A percentile compares a stretch with the other conserved stretches of the same genome.
phyloP scores from a whole-genome alignment of 2,329 filamentous ascomycete genomes.

The Davidsoniella virescens region DNA sequence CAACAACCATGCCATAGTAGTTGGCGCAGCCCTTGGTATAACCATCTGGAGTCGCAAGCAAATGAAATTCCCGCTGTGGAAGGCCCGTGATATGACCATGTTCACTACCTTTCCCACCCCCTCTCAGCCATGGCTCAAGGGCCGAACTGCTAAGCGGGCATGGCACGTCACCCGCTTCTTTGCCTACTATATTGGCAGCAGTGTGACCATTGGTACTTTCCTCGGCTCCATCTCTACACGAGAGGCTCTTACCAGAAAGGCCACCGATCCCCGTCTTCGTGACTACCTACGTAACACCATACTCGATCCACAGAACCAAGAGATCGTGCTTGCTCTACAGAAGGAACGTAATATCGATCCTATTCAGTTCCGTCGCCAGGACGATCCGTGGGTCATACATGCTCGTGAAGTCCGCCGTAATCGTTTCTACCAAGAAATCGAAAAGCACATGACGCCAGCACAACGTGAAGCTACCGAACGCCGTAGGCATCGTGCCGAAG shows the following conservation, averaged over 20 bases:
- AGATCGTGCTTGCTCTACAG: conserved; percentile 12
- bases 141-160: conserved; percentile 15
- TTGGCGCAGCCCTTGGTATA: conserved; percentile 16
- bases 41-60: conserved; percentile 19
- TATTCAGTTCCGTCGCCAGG: conserved; percentile 12
- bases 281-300: conserved; percentile 16
- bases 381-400: conserved; percentile 11
- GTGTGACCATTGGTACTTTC: conserved; percentile 18
- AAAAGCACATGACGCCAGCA: conserved; percentile 9
- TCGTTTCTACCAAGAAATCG: conserved; percentile 10
- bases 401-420: conserved; percentile 12
- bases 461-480: conserved; percentile 9
- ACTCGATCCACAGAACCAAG: conserved; percentile 12
- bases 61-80: conserved; percentile 27
- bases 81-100: conserved; percentile 18
- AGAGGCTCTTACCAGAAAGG: conserved; percentile 15
- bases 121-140: conserved; percentile 16
- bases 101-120: conserved; percentile 18
- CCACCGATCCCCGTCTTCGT: conserved; percentile 19
- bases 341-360: conserved; percentile 11
- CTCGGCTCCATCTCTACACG: conserved; percentile 19
- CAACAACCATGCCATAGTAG: conserved; percentile 20
- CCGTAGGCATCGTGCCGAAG: conserved; percentile 4
- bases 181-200: conserved; percentile 19
- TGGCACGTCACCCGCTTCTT: conserved; percentile 25